These are phyloP conservation scores for Colletotrichum tanaceti DNA, from an alignment of 2,329 filamentous ascomycete genomes.

Conservation along the genomic window DNA sequence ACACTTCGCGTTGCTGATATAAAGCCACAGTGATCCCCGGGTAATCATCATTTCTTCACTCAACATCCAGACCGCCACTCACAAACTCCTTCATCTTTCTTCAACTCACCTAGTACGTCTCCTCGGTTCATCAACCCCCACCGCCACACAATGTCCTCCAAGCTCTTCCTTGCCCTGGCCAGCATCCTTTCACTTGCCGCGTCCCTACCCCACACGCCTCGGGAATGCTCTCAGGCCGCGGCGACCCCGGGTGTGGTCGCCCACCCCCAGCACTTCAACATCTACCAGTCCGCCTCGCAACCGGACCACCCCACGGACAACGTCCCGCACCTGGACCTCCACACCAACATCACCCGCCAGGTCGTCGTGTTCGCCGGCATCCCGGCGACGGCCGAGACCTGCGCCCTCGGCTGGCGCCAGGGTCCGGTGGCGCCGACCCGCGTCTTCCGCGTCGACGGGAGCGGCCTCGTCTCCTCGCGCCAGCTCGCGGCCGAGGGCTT, in stretches of 20 bases:
- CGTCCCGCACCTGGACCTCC: constrained; percentile 44
- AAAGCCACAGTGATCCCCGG: too few relatives aligned
- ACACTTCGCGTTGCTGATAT: too few relatives aligned
- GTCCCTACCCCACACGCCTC: too few relatives aligned
- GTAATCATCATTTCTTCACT: too few relatives aligned
- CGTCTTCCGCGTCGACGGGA: constrained; percentile 51
- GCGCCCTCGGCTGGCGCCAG: constrained; percentile 48
- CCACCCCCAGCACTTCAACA: constrained; percentile 37
- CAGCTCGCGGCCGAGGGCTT: constrained; percentile 29
- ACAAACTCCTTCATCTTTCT: too few relatives aligned
- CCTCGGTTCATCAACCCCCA: too few relatives aligned
- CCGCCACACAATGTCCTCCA: too few relatives aligned
- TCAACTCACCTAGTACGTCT: too few relatives aligned
- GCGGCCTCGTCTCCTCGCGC: constrained; percentile 42
- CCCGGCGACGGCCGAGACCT: constrained; percentile 45
- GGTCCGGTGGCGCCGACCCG: constrained; percentile 53
- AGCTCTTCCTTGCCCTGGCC: too few relatives aligned
- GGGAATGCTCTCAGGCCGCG: too few relatives aligned
- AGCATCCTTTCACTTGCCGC: too few relatives aligned
- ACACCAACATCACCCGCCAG: constrained; percentile 45
- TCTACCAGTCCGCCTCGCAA: constrained; percentile 28
- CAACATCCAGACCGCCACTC: too few relatives aligned
- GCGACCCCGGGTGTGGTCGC: neutral
- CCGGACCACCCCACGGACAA: constrained; percentile 20
- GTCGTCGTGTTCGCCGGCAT: constrained; percentile 49